A percentile compares a stretch with the other conserved stretches of the same genome.
Evolutionary conservation across 345 rosid genomes (phyloP).

Genomic region (Populus pruinosa): DNA sequence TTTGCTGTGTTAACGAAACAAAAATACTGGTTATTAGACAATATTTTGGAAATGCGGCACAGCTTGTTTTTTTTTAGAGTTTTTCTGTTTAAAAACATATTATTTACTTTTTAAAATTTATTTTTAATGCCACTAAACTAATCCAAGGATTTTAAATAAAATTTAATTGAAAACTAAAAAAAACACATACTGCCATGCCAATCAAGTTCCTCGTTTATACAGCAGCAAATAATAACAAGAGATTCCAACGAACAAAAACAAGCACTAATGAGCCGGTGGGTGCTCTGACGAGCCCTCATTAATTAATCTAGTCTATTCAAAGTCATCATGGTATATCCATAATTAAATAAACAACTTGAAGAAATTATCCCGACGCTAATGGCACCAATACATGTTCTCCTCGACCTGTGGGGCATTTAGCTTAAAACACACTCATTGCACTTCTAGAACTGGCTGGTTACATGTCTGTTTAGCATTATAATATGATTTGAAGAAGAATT

Average conservation of each 20-base stretch:
- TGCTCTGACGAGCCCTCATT: background rate
- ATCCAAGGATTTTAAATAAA: no score
- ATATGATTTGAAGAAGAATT: no score
- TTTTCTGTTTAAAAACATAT: no score
- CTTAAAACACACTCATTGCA: slow-evolving; percentile 64
- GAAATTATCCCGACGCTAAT: slow-evolving; percentile 28
- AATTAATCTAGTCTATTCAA: slow-evolving; percentile 15
- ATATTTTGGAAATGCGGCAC: no score
- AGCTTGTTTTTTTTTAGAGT: no score
- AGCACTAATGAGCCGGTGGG: background rate
- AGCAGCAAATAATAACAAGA: no score
- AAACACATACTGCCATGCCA: no score
- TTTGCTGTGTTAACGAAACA: background rate
- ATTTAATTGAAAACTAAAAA: no score
- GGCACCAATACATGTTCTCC: slow-evolving; percentile 27
- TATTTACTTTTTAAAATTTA: no score
- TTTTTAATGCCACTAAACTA: no score
- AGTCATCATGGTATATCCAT: slow-evolving; percentile 17
- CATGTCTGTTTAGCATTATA: no score
- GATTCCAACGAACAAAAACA: background rate
- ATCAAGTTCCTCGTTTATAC: no score
- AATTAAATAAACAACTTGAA: background rate
- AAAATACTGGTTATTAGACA: background rate
- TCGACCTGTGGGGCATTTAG: slow-evolving; percentile 55
- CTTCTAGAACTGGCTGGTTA: slow-evolving; percentile 16